Base-by-base conservation (phyloP, 2,329 filamentous ascomycete genomes). In the Pseudogymnoascus sp. region DNA sequence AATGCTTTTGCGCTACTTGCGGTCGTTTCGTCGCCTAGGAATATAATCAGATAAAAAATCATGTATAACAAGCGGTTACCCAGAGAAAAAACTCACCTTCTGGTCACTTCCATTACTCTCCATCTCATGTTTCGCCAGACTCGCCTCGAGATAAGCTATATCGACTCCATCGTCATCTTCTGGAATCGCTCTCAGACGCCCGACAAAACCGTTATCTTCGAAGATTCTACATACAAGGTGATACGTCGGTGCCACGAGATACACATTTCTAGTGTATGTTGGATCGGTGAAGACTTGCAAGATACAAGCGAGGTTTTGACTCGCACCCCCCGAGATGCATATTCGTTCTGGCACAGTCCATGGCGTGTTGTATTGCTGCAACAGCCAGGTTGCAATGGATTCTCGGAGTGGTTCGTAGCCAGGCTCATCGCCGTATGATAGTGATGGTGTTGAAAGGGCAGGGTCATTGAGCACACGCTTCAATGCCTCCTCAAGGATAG, bases 211-310 rank as follows among this genome's bases (percentile, higher is more conserved):
- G 4, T 87, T 81, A 74, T 97, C 93, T 63, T 89, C 86, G 70
- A 96, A 92, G 62, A 96, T 90, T n/a, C 87, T 82, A 70, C 89
- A 92, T 0, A 87, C 89, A n/a, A 96, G 79, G 74, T 91, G 89
- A 72, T 96, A 96, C 55, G 88, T 88, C 4, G 93, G 93, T 18
- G 88, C 86, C 1, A 92, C 85, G 75, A 93, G 83, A 89, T 90
- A 96, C 8, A 96, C 80, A 67, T 85, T 85, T 52, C 83, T 79
- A 1, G 93, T 96, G 70, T 87, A 88, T 2, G 79, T 75, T 0
- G 90, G 89, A 72, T 96, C 93, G 0, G 91, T 89, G 71, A 89
- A 96, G 31, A 89, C 89, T 73, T 89, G 85, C 59, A 96, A 77
- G 3, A 96, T 77, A 70, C 86, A 89, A 0, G 89, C 91, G 2